Conservation (phyloP, 305 asterid genomes). For the Caryopteris hybrid region DNA sequence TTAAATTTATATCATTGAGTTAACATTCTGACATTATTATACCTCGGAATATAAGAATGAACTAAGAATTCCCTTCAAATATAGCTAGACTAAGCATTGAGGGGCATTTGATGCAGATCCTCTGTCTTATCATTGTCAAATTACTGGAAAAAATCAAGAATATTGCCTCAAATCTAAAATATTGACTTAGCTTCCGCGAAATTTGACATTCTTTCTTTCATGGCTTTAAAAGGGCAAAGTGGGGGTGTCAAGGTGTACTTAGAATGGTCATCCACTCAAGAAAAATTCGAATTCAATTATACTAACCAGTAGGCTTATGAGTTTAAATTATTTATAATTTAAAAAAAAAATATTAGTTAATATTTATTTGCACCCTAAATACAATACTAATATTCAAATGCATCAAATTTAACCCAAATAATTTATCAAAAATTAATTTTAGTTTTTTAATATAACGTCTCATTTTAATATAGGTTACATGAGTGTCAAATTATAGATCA, state of each 20-base stretch:
- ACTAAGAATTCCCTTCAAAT: neutral
- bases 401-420: too few relatives aligned
- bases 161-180: neutral
- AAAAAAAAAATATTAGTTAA: too few relatives aligned
- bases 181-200: neutral
- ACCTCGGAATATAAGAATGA: neutral
- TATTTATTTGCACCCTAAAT: too few relatives aligned
- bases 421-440: too few relatives aligned
- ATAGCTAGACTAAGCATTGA: neutral
- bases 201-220: neutral
- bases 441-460: too few relatives aligned
- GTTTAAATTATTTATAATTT: too few relatives aligned
- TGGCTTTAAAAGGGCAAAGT: neutral
- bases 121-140: neutral
- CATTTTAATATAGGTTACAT: too few relatives aligned
- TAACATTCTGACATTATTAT: too few relatives aligned
- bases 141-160: neutral
- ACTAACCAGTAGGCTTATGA: too few relatives aligned
- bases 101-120: conserved; percentile 15
- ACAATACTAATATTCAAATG: too few relatives aligned
- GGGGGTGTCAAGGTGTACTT: neutral
- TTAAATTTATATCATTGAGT: conserved; percentile 5
- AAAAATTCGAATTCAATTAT: too few relatives aligned
- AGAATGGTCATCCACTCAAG: neutral
- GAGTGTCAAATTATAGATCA: too few relatives aligned